phyloP scores from a whole-genome alignment of 805 yeast genomes.

The Metschnikowia cubensis region DNA sequence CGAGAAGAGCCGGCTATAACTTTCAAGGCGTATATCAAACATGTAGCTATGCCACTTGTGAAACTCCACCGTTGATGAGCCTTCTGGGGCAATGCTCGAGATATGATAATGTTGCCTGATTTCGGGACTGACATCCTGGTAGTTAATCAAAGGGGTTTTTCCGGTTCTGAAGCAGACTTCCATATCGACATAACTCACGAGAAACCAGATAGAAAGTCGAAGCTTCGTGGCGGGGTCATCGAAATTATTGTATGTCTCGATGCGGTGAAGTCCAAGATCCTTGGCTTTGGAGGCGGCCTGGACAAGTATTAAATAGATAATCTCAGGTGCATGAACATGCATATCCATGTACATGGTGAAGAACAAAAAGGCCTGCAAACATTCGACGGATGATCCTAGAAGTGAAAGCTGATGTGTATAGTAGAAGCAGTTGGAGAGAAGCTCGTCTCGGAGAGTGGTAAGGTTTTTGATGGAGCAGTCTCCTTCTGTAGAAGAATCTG shows the following conservation, averaged over 20 bases:
- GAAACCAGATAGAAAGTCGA: conserved; percentile 47
- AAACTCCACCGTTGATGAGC: background rate
- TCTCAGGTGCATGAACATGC: conserved; percentile 8
- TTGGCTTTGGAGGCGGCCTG: conserved; percentile 50
- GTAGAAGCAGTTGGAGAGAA: conserved; percentile 2
- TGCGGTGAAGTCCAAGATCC: conserved; percentile 54
- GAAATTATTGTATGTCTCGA: conserved; percentile 37
- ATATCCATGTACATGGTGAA: conserved; percentile 7
- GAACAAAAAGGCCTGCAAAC: conserved; percentile 9
- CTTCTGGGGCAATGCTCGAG: background rate
- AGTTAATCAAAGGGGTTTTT: conserved; percentile 44
- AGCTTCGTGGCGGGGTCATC: conserved; percentile 10
- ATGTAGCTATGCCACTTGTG: conserved; percentile 6
- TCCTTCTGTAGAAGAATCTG: background rate
- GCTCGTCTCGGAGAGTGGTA: background rate
- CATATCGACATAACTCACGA: conserved; percentile 43
- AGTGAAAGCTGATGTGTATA: conserved; percentile 3
- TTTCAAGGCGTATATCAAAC: conserved; percentile 23
- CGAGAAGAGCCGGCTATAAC: conserved; percentile 30
- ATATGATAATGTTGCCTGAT: conserved; percentile 1
- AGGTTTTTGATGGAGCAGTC: background rate
- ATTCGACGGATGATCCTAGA: conserved; percentile 3
- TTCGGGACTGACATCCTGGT: conserved; percentile 27
- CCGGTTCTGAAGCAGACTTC: conserved; percentile 44
- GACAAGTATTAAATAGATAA: conserved; percentile 37